Conservation (phyloP, 371 early-diverging fungal genomes). For the Entomophthora muscae region DNA sequence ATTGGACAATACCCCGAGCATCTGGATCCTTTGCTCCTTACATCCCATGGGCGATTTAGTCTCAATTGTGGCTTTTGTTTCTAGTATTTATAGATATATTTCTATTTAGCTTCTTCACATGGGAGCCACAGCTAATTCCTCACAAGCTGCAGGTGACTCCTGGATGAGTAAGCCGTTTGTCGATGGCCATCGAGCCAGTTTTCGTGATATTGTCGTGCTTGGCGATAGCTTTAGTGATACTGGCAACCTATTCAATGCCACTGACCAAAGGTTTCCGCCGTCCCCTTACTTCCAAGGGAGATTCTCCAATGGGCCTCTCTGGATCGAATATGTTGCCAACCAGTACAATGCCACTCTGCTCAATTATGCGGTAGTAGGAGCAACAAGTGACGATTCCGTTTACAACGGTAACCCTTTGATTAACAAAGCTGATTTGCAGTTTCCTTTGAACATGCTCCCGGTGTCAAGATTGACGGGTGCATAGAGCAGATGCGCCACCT, state of each 20-base stretch:
- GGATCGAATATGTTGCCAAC: slow-evolving; percentile 27
- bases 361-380: slow-evolving; percentile 29
- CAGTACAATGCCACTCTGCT: slow-evolving; percentile 15
- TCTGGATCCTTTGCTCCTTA: too few species aligned
- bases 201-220: neutral
- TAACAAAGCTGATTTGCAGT: neutral
- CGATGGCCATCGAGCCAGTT: neutral
- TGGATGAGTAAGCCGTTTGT: too few species aligned
- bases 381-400: slow-evolving; percentile 23
- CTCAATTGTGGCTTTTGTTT: too few species aligned
- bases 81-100: too few species aligned
- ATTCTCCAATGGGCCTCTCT: slow-evolving; percentile 32
- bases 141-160: too few species aligned
- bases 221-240: neutral
- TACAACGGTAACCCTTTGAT: neutral
- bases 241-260: neutral
- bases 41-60: too few species aligned
- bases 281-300: slow-evolving; percentile 26
- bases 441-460: neutral
- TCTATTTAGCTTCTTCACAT: too few species aligned
- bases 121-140: too few species aligned
- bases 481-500: neutral
- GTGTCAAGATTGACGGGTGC: neutral
- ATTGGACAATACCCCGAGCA: too few species aligned
- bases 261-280: slow-evolving; percentile 9